A percentile compares a stretch with the other conserved stretches of the same genome.
Evolutionary conservation across 352 stramenopile species (phyloP).

Genomic region (Phytopythium kandeliae): DNA sequence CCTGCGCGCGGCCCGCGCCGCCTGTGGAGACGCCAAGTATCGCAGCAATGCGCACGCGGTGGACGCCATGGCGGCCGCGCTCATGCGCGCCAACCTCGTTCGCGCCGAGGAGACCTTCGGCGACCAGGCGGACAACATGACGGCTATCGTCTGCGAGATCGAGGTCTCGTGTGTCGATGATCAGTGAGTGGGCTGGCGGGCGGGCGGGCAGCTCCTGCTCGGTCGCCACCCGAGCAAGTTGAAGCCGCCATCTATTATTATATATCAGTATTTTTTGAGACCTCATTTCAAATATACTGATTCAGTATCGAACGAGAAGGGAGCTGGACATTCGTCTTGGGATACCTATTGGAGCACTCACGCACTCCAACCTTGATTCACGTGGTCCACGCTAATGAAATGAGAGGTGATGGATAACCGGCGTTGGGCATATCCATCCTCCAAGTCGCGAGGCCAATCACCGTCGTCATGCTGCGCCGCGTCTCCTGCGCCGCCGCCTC

Average conservation of each 20-base stretch:
- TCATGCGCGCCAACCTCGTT: conserved; percentile 63
- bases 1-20: conserved; percentile 14
- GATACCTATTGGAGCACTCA: too few species aligned
- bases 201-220: too few species aligned
- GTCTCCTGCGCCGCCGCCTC: conserved; percentile 5
- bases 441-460: too few species aligned
- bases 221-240: too few species aligned
- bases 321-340: too few species aligned
- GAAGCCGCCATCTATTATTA: conserved; percentile 4
- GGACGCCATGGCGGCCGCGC: conserved; percentile 21
- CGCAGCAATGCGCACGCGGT: conserved; percentile 10
- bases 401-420: too few species aligned
- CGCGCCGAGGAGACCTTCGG: conserved; percentile 66
- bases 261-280: conserved; percentile 10
- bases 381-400: background rate
- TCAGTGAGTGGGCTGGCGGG: too few species aligned
- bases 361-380: too few species aligned
- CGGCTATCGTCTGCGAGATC: conserved; percentile 60
- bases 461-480: conserved; percentile 3
- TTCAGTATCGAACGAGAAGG: too few species aligned
- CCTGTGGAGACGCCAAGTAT: background rate
- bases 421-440: too few species aligned
- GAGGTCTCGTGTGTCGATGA: conserved; percentile 13
- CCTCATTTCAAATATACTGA: too few species aligned
- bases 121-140: conserved; percentile 89